A percentile compares a stretch with the other conserved stretches of the same genome.
These are phyloP conservation scores for Solanum hybrid DNA, from an alignment of 305 asterid genomes.

Conservation along the genomic window DNA sequence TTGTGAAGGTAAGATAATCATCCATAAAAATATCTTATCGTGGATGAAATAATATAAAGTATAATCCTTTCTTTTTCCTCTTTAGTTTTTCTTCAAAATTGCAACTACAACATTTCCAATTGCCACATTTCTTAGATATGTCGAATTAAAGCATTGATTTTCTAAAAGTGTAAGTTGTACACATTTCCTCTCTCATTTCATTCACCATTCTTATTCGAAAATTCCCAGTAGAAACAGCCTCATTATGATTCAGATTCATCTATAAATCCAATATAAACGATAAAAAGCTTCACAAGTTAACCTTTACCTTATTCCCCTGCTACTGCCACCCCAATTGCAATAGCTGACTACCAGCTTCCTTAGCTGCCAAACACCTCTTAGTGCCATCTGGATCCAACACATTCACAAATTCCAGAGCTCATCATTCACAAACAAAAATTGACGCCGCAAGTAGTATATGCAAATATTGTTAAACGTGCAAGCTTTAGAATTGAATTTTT, in stretches of 20 bases:
- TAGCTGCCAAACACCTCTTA: conserved; percentile 40
- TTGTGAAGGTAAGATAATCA: background rate
- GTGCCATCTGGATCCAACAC: conserved; percentile 19
- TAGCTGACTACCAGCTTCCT: conserved; percentile 63
- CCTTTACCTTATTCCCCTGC: conserved; percentile 69
- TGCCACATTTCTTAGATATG: background rate
- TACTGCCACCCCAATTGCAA: conserved; percentile 81
- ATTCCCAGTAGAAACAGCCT: background rate
- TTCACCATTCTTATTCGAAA: background rate
- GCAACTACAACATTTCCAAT: background rate
- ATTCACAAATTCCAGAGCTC: background rate
- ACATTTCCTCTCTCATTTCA: background rate
- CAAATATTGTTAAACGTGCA: background rate
- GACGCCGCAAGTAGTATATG: background rate
- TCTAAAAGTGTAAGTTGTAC: background rate
- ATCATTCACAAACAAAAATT: background rate
- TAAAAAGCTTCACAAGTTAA: background rate
- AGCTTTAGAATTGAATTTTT: background rate
- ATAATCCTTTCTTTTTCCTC: background rate
- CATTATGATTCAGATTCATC: background rate
- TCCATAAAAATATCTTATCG: background rate
- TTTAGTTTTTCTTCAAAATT: background rate
- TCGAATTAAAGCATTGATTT: background rate
- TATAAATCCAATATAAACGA: background rate
- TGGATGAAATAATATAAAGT: background rate